Evolutionary conservation across 2,329 filamentous ascomycete species (phyloP).

Genomic region (Diaporthe nobilis): DNA sequence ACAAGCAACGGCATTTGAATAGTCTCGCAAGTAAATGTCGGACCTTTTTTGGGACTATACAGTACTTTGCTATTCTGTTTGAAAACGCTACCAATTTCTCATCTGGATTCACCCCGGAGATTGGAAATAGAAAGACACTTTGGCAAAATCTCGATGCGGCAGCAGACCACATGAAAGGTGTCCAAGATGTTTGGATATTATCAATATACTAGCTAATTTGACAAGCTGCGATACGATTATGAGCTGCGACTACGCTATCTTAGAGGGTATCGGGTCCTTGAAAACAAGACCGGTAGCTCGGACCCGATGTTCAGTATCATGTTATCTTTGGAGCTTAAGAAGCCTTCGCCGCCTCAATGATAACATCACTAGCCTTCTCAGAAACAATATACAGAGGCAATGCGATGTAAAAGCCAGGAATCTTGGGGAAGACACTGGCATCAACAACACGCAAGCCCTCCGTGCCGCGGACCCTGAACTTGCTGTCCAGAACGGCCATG

Average conservation of each 20-base stretch:
- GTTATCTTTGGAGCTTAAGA: neutral
- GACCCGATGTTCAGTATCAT: neutral
- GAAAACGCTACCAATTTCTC: too few relatives aligned
- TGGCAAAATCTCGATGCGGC: too few relatives aligned
- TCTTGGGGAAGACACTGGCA: slow-evolving; percentile 27
- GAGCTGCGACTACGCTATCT: neutral
- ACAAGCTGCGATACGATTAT: neutral
- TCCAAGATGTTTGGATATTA: neutral
- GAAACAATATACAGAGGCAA: slow-evolving; percentile 26
- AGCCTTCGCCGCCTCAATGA: slow-evolving; percentile 6
- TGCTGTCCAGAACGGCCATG: slow-evolving; percentile 22
- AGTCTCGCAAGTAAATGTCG: too few relatives aligned
- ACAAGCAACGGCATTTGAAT: too few relatives aligned
- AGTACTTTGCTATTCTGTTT: too few relatives aligned
- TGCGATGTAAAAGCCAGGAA: slow-evolving; percentile 26
- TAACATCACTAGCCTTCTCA: slow-evolving; percentile 33
- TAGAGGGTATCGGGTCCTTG: neutral
- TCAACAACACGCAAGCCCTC: slow-evolving; percentile 33
- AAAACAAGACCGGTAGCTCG: neutral
- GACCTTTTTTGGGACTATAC: too few relatives aligned
- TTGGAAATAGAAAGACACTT: too few relatives aligned
- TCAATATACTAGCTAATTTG: neutral
- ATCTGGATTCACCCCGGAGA: too few relatives aligned
- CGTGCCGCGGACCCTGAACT: slow-evolving; percentile 24
- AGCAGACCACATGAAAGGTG: neutral